Percentiles rank a stretch among this genome's conserved stretches.
Conservation (phyloP, 2,329 filamentous ascomycete genomes). For the Coniochaeta sp. region DNA sequence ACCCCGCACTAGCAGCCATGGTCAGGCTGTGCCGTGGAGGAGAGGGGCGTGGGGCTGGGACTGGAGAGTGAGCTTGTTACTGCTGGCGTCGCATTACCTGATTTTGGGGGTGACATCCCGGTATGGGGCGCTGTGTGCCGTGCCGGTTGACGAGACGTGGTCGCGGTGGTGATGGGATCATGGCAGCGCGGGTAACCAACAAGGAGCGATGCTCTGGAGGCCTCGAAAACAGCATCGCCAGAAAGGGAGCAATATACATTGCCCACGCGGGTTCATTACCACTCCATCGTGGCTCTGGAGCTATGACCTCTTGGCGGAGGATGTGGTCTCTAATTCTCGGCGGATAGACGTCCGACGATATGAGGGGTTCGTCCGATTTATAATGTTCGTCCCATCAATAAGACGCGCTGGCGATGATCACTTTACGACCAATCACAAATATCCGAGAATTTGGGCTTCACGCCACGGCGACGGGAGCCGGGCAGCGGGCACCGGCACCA, state of each 20-base stretch:
- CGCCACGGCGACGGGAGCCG: neutral
- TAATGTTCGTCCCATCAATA: neutral
- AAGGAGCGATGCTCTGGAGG: neutral
- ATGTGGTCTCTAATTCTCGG: constrained; percentile 5
- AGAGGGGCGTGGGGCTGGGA: constrained; percentile 18
- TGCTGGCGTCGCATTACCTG: constrained; percentile 26
- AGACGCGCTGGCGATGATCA: neutral
- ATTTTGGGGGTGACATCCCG: constrained; percentile 22
- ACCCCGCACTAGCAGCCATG: neutral
- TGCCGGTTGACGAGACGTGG: neutral
- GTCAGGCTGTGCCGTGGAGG: neutral
- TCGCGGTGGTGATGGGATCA: neutral
- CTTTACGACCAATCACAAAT: neutral
- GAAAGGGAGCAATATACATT: neutral
- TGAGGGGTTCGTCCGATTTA: constrained; percentile 11
- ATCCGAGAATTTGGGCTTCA: neutral
- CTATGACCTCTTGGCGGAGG: neutral
- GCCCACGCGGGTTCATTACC: neutral
- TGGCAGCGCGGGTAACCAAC: too few relatives aligned
- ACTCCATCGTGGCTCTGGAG: neutral
- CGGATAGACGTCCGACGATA: constrained; percentile 7
- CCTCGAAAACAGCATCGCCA: neutral
- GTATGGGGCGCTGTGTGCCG: constrained; percentile 24
- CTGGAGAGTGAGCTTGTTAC: constrained; percentile 23
- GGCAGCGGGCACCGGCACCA: neutral